Evolutionary conservation across 148 eudicot genomes (phyloP), one percentile per base, ranked within the genome.

Genomic region (Bassia scoparia): DNA sequence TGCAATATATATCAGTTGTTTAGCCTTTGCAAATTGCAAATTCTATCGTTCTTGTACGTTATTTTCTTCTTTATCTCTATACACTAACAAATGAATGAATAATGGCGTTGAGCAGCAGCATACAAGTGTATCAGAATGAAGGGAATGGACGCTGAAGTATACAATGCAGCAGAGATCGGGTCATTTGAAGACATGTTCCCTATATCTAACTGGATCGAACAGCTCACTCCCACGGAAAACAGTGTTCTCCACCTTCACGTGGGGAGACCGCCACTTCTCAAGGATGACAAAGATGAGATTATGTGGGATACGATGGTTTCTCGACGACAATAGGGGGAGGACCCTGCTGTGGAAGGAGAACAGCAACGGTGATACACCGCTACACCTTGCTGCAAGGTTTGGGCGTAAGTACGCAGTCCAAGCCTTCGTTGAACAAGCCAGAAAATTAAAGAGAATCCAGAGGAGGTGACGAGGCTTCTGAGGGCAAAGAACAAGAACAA

Each of bases 311-410:
- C 53, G 6, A 55, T 24, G 60, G 60, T 55, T 72, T 30, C 24
- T 60, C 4, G 43, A 60, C 17, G 5, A 35, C 30, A 34, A 52
- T 27, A 35, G 13, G 24, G 44, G 27, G 1, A 13, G 38, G 15
- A 53, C 26, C 31, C 4, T 72, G 41, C 16, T 72, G 27, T 61
- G 27, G 26, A 34, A 72, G 54, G 21, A 23, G 20, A 61, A 72
- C 13, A 26, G 7, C 26, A 26, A 72, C 27, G 67, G 43, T n/a
- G 75, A 72, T 20, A 72, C 67, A 1, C 67, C 75, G 6, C 23
- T 72, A 65, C 75, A 72, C 62, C 43, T 72, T 27, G 67, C 67
- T 60, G 75, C 75, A 3, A 72, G 44, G 58, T 72, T 44, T 30
- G 67, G 75, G 11, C 55, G 30, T 60, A 20, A 35, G 0, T 49